Evolutionary conservation across 352 stramenopile species (phyloP), one percentile per base, ranked within the genome.

Genomic region (Phytophthora foliorum): DNA sequence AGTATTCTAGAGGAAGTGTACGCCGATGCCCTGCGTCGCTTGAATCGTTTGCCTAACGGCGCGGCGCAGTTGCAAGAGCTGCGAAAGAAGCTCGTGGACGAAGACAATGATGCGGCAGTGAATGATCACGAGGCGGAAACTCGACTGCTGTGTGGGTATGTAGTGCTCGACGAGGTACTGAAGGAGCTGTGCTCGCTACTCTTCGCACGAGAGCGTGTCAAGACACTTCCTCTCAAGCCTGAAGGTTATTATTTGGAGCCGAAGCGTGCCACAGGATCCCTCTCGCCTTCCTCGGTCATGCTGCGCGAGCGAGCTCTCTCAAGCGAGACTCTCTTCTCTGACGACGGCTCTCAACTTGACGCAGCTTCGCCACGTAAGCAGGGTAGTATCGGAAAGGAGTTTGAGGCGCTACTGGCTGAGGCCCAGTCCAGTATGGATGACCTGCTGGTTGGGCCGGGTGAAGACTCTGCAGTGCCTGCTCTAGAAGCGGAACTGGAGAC

Each of bases 111-210:
- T 32, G 69, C 81, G 34, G 71, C 64, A 6, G 39, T 89, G 44
- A 88, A 89, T 46, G 81, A 89, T 36, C 76, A 92, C 46, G 86
- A 93, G 41, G 73, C 77, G 4, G 82, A 94, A 53, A 86, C 79
- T 27, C 82, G 82, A 7, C 46, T 94, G 32, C 48, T 96, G 13
- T 90, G 84, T 25, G 86, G 82, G 0, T 94, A 85, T n/a, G 77
- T 95, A 24, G 79, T 96, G 32, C 66, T 96, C 17, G 89, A 96
- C 50, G 89, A 96, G 59, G 83, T 96, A 31, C 62, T 96, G 3
- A 95, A 95, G 64, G 89, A 96, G 64, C 75, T 96, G 2, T 94
- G 88, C 50, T 93, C 87, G 10, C 76, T 92, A 57, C 68, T 95
- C 3, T 94, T 95, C 52, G 86, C 87, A 1, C 85, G 84, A 24